phyloP scores from a whole-genome alignment of 129 eudicot species.

The Ambrosia trifida region DNA sequence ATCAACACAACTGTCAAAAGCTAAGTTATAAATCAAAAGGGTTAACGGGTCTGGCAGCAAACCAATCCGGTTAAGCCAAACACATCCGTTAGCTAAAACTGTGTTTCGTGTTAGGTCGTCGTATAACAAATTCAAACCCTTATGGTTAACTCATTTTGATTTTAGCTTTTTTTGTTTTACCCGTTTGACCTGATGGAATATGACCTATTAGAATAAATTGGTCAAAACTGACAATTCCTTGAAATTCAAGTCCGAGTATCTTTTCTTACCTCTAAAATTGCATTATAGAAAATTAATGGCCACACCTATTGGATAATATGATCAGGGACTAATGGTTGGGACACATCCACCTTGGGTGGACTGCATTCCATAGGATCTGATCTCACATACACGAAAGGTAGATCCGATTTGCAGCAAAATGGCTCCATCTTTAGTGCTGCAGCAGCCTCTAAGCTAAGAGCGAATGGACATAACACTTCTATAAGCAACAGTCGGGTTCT shows the following conservation, averaged over 20 bases:
- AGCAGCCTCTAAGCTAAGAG: slow-evolving; percentile 46
- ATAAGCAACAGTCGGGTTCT: slow-evolving; percentile 78
- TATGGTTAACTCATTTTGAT: no score
- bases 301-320: slow-evolving; percentile 17
- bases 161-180: no score
- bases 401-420: slow-evolving; percentile 47
- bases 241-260: background rate
- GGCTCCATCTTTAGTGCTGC: slow-evolving; percentile 58
- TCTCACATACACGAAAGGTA: slow-evolving; percentile 69
- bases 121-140: no score
- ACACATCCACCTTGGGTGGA: slow-evolving; percentile 77
- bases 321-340: slow-evolving; percentile 54
- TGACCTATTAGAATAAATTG: background rate
- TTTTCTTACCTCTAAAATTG: background rate
- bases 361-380: slow-evolving; percentile 94
- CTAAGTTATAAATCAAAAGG: no score
- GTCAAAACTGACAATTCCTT: background rate
- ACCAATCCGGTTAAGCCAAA: no score
- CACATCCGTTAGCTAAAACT: no score
- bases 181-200: background rate
- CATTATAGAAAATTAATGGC: background rate
- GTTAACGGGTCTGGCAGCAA: no score
- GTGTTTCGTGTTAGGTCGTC: no score
- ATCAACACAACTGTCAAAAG: no score
- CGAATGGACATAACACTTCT: slow-evolving; percentile 61